Base-by-base conservation (phyloP, 2,329 filamentous ascomycete species). In the Fusarium longipes region DNA sequence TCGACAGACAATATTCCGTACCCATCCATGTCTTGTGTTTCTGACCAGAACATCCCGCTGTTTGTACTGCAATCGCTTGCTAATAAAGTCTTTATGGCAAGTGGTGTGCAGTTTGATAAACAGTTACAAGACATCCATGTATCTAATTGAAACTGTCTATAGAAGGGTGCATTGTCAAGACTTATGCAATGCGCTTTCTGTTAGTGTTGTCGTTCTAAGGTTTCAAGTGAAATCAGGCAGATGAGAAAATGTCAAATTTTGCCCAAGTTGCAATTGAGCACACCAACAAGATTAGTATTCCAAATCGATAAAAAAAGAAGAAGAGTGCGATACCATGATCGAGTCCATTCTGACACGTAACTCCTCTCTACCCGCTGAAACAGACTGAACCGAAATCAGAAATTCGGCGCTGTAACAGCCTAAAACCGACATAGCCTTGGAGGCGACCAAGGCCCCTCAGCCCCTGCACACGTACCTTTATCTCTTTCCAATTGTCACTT, bases 271-370 rank as follows among this genome's bases (percentile, higher is more conserved):
- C 5, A 24, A 33, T 57, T 27, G 17, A 33, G 8, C 5, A 32
- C 18, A 18, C 3, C 6, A 22, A n/a, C 10, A 17, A 6, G 10
- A 10, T 30, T 32, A 29, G 43, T 61, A 36, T 42, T 42, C 24
- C 15, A 42, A 43, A 47, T 39, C 3, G 32, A 38, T 12, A 30
- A 42, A 18, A 15, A 24, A 40, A 18, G 14, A 35, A 27, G 27
- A 17, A 20, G 6, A 14, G 24, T 30, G 22, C 30, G n/a, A 36
- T 7, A 48, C 22, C 32, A 14, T 36, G 17, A 36, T 48, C 45
- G 30, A 45, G 42, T 32, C 25, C 36, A 52, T 44, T 29, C 45
- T 64, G 61, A 64, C 59, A 65, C 60, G 54, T 60, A 63, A 51
- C 33, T 45, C 48, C n/a, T 58, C n/a, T 58, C 27, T 44, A 35